Conservation (phyloP, 2,329 filamentous ascomycete species). For the Exophiala alcalophila region DNA sequence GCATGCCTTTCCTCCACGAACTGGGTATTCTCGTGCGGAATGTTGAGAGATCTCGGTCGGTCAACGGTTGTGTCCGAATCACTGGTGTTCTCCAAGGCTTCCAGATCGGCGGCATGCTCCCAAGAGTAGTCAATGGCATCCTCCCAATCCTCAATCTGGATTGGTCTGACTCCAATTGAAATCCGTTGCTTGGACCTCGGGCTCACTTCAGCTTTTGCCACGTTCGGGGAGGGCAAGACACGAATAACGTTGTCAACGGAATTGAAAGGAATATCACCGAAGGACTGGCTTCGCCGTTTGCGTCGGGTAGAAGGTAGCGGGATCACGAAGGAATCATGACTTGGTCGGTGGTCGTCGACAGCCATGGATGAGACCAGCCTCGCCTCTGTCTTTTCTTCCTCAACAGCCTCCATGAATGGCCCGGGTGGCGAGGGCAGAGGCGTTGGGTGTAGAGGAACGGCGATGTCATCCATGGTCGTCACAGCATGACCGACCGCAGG, state of each 20-base stretch:
- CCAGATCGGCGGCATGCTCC: conserved; percentile 26
- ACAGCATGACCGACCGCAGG: conserved; percentile 29
- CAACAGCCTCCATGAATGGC: conserved; percentile 12
- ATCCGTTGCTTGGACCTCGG: conserved; percentile 11
- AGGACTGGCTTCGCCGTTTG: conserved; percentile 24
- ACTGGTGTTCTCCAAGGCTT: conserved; percentile 8
- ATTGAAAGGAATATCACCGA: conserved; percentile 21
- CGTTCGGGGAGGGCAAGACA: too few relatives aligned
- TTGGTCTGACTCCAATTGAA: conserved; percentile 22
- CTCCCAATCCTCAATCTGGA: conserved; percentile 29
- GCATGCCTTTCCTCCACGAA: conserved; percentile 15
- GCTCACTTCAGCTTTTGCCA: not conserved
- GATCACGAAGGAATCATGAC: not conserved
- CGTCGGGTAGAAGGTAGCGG: not conserved
- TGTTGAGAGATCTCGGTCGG: conserved; percentile 1
- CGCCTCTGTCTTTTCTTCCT: conserved; percentile 15
- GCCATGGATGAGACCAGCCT: not conserved
- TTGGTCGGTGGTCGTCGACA: not conserved
- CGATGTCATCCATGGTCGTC: conserved; percentile 28
- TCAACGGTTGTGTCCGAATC: not conserved
- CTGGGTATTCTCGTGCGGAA: conserved; percentile 14
- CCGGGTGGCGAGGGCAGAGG: conserved; percentile 25
- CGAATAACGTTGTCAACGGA: too few relatives aligned
- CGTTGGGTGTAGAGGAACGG: conserved; percentile 22
- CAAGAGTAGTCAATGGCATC: conserved; percentile 31